phyloP scores from a whole-genome alignment of 495 filamentous ascomycete genomes.

The Hypomontagnella monticulosa region DNA sequence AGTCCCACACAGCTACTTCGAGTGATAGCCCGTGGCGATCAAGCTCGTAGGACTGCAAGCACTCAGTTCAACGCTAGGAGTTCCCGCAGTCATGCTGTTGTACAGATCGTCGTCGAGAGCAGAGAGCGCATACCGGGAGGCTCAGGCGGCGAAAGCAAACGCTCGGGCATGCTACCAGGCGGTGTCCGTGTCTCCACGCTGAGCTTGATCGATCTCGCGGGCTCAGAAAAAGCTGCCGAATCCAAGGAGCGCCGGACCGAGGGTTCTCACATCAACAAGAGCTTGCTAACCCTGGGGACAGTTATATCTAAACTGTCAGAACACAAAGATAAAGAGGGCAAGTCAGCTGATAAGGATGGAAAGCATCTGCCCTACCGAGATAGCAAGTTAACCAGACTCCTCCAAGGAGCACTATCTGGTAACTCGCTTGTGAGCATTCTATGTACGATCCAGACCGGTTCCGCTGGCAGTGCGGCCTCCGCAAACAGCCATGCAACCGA shows the following conservation, averaged over 20 bases:
- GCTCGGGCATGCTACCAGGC: conserved; percentile 80
- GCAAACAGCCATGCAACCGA: conserved; percentile 79
- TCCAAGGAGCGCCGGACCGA: conserved; percentile 93
- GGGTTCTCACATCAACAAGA: conserved; percentile 98
- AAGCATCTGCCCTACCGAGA: conserved; percentile 96
- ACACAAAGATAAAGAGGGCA: conserved; percentile 83
- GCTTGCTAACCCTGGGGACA: conserved; percentile 91
- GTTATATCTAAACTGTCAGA: conserved; percentile 89
- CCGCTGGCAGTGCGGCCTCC: conserved; percentile 68
- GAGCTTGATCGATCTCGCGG: conserved; percentile 94
- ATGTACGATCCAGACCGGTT: conserved; percentile 88
- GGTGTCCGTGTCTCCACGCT: conserved; percentile 95
- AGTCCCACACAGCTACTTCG: conserved; percentile 94
- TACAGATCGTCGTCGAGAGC: conserved; percentile 98
- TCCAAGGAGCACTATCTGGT: conserved; percentile 93
- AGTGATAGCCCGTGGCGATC: conserved; percentile 94
- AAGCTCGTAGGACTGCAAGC: conserved; percentile 86
- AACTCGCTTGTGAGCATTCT: conserved; percentile 96
- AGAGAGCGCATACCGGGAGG: conserved; percentile 78
- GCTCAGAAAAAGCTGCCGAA: conserved; percentile 94
- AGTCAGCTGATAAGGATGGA: conserved; percentile 76
- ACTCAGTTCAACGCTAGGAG: conserved; percentile 97
- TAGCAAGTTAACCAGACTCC: conserved; percentile 91
- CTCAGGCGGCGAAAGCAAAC: conserved; percentile 68
- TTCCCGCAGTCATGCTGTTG: conserved; percentile 96